These are phyloP conservation scores for Conringia planisiliqua DNA, from an alignment of 345 rosid species.

Conservation along the genomic window DNA sequence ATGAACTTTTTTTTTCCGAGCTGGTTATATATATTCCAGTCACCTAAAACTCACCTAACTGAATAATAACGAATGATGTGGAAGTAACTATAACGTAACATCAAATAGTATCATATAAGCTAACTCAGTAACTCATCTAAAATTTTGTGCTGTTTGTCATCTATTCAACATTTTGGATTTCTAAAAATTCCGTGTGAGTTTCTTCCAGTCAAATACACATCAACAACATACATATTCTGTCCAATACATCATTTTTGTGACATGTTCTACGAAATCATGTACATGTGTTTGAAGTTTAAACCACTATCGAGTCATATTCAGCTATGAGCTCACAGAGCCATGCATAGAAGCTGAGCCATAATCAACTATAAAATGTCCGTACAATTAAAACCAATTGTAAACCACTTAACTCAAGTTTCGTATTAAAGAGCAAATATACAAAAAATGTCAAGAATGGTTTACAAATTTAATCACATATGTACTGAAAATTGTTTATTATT, in stretches of 20 bases:
- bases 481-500: neutral
- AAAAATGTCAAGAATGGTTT: neutral
- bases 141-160: neutral
- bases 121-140: neutral
- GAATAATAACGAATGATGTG: neutral
- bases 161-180: neutral
- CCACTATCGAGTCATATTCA: neutral
- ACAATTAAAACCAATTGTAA: neutral
- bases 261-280: constrained; percentile 4
- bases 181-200: neutral
- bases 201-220: neutral
- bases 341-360: neutral
- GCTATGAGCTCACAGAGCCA: neutral
- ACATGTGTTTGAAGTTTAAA: constrained; percentile 9
- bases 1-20: too few relatives aligned
- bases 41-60: neutral
- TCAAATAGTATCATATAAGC: neutral
- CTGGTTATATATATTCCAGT: neutral
- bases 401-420: neutral
- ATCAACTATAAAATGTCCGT: neutral
- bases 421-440: neutral
- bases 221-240: neutral
- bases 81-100: neutral
- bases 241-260: neutral
- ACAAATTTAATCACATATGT: neutral